phyloP scores from a whole-genome alignment of 805 yeast species.

The Starmerella bacillaris region DNA sequence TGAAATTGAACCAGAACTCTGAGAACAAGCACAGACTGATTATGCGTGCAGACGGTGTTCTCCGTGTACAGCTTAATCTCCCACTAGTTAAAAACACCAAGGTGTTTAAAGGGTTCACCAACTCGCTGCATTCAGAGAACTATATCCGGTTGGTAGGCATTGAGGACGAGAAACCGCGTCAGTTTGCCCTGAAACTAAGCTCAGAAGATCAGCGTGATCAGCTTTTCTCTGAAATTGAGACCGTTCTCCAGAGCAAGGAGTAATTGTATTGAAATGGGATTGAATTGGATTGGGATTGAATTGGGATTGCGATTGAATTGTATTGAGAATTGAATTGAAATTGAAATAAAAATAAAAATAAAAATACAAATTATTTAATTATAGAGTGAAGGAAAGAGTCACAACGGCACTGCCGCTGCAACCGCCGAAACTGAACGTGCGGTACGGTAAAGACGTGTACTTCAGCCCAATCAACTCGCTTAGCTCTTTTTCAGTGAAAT shows the following conservation, averaged over 20 bases:
- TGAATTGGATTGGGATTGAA: too few species aligned
- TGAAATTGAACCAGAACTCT: slow-evolving; percentile 46
- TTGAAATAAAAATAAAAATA: too few species aligned
- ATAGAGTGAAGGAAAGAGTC: slow-evolving; percentile 49
- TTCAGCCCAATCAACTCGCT: slow-evolving; percentile 24
- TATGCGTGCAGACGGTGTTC: slow-evolving; percentile 78
- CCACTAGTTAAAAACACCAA: slow-evolving; percentile 46
- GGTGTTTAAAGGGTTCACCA: slow-evolving; percentile 62
- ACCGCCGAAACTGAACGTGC: slow-evolving; percentile 79
- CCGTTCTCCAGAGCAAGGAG: background rate
- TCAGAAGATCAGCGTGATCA: slow-evolving; percentile 41
- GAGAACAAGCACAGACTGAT: slow-evolving; percentile 43
- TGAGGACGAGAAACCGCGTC: slow-evolving; percentile 50
- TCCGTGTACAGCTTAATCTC: slow-evolving; percentile 64
- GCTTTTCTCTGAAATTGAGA: slow-evolving; percentile 28
- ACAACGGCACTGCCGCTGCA: slow-evolving; percentile 74
- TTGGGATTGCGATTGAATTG: too few species aligned
- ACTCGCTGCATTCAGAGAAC: slow-evolving; percentile 69
- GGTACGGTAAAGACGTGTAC: slow-evolving; percentile 39
- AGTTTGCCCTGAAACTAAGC: slow-evolving; percentile 63
- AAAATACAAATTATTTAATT: too few species aligned
- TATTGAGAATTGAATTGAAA: too few species aligned
- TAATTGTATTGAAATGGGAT: too few species aligned
- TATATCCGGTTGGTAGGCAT: slow-evolving; percentile 59
- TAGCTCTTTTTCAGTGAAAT: slow-evolving; percentile 73